These are phyloP conservation scores for Neurospora cerealis DNA, from an alignment of 495 filamentous ascomycete species.

Conservation along the genomic window DNA sequence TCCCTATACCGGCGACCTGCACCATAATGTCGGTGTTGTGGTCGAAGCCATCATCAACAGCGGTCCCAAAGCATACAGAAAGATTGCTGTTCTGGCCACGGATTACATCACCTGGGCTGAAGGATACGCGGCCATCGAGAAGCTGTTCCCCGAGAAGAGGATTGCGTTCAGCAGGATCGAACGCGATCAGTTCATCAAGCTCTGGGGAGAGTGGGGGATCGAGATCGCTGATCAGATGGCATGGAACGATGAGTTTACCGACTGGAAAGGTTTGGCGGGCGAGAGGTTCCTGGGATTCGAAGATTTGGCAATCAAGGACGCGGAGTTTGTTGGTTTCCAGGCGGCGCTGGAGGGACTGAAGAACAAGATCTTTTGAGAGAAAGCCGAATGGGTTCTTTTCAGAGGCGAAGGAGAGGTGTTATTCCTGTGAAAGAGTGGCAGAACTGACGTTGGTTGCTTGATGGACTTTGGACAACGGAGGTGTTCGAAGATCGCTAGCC, in stretches of 20 bases:
- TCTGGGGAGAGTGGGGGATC: background rate
- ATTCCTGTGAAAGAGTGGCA: too few relatives aligned
- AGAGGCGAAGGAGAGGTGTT: too few relatives aligned
- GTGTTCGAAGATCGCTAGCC: background rate
- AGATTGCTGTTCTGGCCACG: background rate
- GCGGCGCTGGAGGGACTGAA: background rate
- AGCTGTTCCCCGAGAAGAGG: background rate
- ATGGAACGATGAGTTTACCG: background rate
- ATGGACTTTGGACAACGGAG: background rate
- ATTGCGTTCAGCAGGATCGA: background rate
- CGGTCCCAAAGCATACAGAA: background rate
- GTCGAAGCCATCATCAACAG: constrained; percentile 2
- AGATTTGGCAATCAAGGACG: background rate
- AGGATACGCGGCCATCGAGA: background rate
- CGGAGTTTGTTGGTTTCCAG: background rate
- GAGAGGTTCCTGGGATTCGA: background rate
- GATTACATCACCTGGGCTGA: background rate
- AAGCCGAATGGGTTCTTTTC: background rate
- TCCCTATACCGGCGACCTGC: background rate
- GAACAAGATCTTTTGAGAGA: background rate
- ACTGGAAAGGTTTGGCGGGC: background rate
- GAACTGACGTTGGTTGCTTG: background rate
- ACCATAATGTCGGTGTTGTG: background rate
- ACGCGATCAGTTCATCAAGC: background rate
- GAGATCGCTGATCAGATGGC: background rate